A percentile compares a stretch with the other conserved stretches of the same genome.
phyloP scores from a whole-genome alignment of 352 stramenopile species.

The Globisporangium acanthophoron region DNA sequence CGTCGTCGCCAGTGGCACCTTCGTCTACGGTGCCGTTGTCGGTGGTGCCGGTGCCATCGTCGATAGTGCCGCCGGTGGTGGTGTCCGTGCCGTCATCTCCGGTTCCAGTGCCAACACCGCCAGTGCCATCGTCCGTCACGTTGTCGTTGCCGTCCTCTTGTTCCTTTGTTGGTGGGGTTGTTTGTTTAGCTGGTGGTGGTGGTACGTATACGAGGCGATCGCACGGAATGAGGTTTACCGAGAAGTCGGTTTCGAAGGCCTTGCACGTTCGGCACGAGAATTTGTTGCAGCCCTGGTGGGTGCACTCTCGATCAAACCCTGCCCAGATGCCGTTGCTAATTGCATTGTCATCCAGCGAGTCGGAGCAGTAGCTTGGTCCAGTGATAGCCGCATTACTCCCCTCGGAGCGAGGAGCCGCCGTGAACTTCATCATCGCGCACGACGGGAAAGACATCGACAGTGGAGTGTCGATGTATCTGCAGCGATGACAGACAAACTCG shows the following conservation, averaged over 20 bases:
- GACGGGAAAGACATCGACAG: background rate
- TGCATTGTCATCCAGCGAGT: background rate
- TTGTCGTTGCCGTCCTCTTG: background rate
- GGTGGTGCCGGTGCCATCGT: background rate
- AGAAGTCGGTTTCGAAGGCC: background rate
- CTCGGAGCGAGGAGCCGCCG: background rate
- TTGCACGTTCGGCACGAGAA: slow-evolving; percentile 1
- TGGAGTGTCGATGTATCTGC: slow-evolving; percentile 2
- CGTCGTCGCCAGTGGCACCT: background rate
- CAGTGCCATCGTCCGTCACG: background rate
- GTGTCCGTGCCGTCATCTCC: background rate
- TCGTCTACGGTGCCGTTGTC: too few species aligned
- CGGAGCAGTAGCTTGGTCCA: slow-evolving; percentile 3
- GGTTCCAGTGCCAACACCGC: background rate
- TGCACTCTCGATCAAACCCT: slow-evolving; percentile 3
- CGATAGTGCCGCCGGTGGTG: background rate
- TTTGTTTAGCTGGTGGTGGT: background rate
- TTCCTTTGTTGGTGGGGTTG: background rate
- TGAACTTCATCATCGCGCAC: slow-evolving; percentile 3
- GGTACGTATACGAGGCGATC: background rate
- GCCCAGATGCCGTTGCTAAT: slow-evolving; percentile 1
- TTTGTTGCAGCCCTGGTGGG: background rate
- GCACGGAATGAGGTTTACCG: background rate
- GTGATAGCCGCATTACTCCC: background rate
- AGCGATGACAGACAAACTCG: background rate